Percentiles rank a stretch among this genome's conserved stretches.
These are phyloP conservation scores for Musa acuminata DNA, from an alignment of 176 grass and related monocot genomes.

Conservation along the genomic window DNA sequence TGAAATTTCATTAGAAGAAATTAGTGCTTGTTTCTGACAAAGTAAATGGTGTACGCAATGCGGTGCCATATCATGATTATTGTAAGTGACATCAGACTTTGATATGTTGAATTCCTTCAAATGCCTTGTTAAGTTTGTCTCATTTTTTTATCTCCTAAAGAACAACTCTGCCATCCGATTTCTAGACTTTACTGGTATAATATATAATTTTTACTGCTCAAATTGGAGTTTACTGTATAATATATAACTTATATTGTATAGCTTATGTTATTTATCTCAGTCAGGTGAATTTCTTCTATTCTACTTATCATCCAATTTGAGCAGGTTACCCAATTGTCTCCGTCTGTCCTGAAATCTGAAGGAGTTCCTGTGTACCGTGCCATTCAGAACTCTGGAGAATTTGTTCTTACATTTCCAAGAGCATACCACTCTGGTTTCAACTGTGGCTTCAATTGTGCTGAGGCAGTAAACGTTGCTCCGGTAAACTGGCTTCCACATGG, in stretches of 20 bases:
- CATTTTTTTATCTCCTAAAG: too few relatives aligned
- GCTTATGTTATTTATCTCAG: not conserved
- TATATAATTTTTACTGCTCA: too few relatives aligned
- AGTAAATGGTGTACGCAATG: too few relatives aligned
- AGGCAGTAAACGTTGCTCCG: conserved; percentile 89
- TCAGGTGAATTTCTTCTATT: not conserved
- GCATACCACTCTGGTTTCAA: conserved; percentile 97
- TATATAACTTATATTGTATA: not conserved
- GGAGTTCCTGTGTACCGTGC: conserved; percentile 66
- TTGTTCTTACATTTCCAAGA: conserved; percentile 76
- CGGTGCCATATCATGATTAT: too few relatives aligned
- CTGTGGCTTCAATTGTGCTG: conserved; percentile 92
- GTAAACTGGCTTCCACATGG: conserved; percentile 83
- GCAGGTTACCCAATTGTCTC: conserved; percentile 93
- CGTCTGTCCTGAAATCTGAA: conserved; percentile 76
- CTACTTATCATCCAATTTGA: conserved; percentile 20
- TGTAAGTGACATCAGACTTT: too few relatives aligned
- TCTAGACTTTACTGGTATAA: too few relatives aligned
- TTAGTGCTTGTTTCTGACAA: too few relatives aligned
- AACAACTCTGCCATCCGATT: too few relatives aligned
- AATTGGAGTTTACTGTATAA: too few relatives aligned
- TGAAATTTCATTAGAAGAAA: too few relatives aligned
- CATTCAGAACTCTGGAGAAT: conserved; percentile 72
- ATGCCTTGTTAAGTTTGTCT: too few relatives aligned
- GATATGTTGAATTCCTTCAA: too few relatives aligned